Evolutionary conservation across 257 asterid species (phyloP), one percentile per base, ranked within the genome.

Genomic region (Solanum commersonii): DNA sequence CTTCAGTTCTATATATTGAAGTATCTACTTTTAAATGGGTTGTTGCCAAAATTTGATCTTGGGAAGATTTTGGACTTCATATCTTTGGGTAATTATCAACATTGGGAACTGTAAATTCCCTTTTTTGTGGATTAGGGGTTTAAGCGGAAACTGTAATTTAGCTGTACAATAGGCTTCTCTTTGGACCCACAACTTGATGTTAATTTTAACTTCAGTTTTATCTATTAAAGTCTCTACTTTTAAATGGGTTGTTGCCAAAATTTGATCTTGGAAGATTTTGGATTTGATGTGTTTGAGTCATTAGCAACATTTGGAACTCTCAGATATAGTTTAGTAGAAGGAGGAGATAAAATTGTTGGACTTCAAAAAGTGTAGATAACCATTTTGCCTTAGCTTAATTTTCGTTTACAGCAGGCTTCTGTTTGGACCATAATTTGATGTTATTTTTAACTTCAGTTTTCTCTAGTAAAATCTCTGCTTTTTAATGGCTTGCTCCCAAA

Each of bases 101-200:
- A 23, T 7, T 76, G 11, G 56, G 56, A 35, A 35, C 38, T 35
- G 38, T 35, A 8, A 35, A 35, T 35, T 35, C 38, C 38, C 60
- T 40, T 74, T 88, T 18, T 89, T 33, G 4, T 14, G 59, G 74
- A 72, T 84, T 56, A 65, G 72, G 72, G 90, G 91, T 88, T 90
- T 89, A 86, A 84, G 85, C 14, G 42, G 33, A n/a, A 12, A 49
- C 4, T 74, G 79, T 68, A 15, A 25, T 84, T 89, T 49, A 34
- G 31, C 11, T 11, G 6, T 40, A 6, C 13, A 71, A 71, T 71
- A 76, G 3, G 56, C 2, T 76, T 34, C n/a, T 71, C 3, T 14
- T 31, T 71, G n/a, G 77, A 72, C 79, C 25, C n/a, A 71, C 14
- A 76, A 38, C 59, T 37, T 76, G 59, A 23, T 23, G 11, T 76